Evolutionary conservation across 768 basidiomycete genomes (phyloP).

Genomic region (Pleurotus citrinopileatus): DNA sequence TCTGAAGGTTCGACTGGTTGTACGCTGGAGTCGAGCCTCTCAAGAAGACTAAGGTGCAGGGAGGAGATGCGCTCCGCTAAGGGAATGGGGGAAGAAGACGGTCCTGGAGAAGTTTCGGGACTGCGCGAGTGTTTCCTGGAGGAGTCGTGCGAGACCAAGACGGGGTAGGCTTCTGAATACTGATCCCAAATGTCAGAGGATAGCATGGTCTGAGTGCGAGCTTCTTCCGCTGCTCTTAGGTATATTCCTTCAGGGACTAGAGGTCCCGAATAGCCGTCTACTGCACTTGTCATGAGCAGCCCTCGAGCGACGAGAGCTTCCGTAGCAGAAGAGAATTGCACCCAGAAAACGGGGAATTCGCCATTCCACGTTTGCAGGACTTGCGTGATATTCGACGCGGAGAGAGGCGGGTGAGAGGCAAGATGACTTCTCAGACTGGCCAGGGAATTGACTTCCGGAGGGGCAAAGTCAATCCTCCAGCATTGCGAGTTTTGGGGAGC

Average conservation of each 20-base stretch:
- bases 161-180: too few relatives aligned
- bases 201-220: too few relatives aligned
- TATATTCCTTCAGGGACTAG: not conserved
- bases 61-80: too few relatives aligned
- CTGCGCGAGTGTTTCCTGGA: too few relatives aligned
- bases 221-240: not conserved
- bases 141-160: too few relatives aligned
- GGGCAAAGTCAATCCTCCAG: not conserved
- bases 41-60: too few relatives aligned
- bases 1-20: too few relatives aligned
- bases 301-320: not conserved
- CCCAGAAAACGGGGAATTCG: not conserved
- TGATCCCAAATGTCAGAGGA: too few relatives aligned
- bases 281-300: not conserved
- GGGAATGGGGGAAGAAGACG: too few relatives aligned
- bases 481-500: not conserved
- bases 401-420: not conserved
- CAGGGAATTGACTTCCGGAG: not conserved
- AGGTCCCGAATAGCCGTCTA: not conserved
- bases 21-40: too few relatives aligned
- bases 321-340: not conserved
- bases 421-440: not conserved
- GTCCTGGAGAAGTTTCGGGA: too few relatives aligned
- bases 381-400: not conserved
- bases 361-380: not conserved